phyloP scores from a whole-genome alignment of 2,329 filamentous ascomycete species.

The Diaporthe humulicola region DNA sequence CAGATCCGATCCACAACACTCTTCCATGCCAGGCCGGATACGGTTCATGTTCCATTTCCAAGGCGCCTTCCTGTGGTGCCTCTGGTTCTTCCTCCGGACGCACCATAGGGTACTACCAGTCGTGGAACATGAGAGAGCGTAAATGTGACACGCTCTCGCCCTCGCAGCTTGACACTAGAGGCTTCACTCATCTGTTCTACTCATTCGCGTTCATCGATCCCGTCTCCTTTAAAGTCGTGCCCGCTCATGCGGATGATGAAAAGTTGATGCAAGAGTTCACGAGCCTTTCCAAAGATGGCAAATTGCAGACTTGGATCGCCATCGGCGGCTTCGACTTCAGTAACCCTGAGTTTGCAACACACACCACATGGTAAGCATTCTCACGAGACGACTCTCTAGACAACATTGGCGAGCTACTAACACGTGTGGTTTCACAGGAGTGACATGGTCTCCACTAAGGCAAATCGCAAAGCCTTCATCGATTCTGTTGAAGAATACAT shows the following conservation, averaged over 20 bases:
- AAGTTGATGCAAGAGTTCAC: conserved; percentile 45
- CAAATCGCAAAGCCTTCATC: conserved; percentile 53
- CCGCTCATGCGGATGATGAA: conserved; percentile 43
- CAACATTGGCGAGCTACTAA: background rate
- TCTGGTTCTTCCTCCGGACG: conserved; percentile 46
- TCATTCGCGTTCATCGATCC: conserved; percentile 49
- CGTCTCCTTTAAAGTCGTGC: conserved; percentile 44
- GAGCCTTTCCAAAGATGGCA: conserved; percentile 40
- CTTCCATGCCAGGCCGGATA: background rate
- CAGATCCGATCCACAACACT: background rate
- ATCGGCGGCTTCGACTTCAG: conserved; percentile 49
- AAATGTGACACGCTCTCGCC: conserved; percentile 50
- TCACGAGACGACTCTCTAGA: background rate
- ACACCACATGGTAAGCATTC: conserved; percentile 45
- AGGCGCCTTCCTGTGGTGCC: background rate
- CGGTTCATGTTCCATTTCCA: background rate
- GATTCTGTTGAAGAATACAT: conserved; percentile 50
- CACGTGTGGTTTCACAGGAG: conserved; percentile 5
- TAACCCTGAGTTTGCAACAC: conserved; percentile 39
- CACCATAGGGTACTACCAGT: conserved; percentile 53
- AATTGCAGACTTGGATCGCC: conserved; percentile 48
- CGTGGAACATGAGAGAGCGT: conserved; percentile 41
- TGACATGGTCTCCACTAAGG: conserved; percentile 44
- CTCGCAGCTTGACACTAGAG: conserved; percentile 48
- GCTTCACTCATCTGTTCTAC: conserved; percentile 51